Percentiles rank a stretch among this genome's conserved stretches.
Conservation (phyloP, 805 yeast species). For the Spathaspora sp. region DNA sequence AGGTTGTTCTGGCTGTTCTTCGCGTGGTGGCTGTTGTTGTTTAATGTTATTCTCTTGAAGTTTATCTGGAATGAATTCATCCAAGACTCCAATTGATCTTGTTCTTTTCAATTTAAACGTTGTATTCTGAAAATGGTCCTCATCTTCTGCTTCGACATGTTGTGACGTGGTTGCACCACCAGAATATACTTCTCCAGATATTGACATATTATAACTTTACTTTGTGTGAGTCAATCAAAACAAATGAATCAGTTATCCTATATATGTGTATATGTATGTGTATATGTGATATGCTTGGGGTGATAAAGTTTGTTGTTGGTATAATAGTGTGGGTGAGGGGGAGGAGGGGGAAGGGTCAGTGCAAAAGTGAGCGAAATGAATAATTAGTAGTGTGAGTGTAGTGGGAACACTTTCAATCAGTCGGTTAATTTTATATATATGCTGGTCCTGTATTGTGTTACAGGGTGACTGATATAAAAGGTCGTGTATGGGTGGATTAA, state of each 20-base stretch:
- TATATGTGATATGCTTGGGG: too few relatives aligned
- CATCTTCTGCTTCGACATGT: conserved; percentile 67
- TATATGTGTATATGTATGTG: neutral
- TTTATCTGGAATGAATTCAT: conserved; percentile 50
- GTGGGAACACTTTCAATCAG: neutral
- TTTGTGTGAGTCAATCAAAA: neutral
- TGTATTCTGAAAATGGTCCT: conserved; percentile 63
- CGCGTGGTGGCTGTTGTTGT: neutral
- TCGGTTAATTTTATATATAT: too few relatives aligned
- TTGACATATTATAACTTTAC: conserved; percentile 3
- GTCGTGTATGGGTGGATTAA: neutral
- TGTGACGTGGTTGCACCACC: conserved; percentile 65
- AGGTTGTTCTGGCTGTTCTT: neutral
- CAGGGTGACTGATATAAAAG: neutral
- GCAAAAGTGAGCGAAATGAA: too few relatives aligned
- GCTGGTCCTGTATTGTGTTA: too few relatives aligned
- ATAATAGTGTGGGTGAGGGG: too few relatives aligned
- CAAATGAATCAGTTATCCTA: neutral
- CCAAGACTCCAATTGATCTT: conserved; percentile 76
- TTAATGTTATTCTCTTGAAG: conserved; percentile 4
- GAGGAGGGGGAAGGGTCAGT: too few relatives aligned
- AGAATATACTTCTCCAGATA: conserved; percentile 33
- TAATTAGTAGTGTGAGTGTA: too few relatives aligned
- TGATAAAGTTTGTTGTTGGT: too few relatives aligned
- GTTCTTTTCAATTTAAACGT: conserved; percentile 78